Percentiles rank a stretch among this genome's conserved stretches.
Evolutionary conservation across 495 filamentous ascomycete genomes (phyloP).

Genomic region (Chaetomium cochliodes): DNA sequence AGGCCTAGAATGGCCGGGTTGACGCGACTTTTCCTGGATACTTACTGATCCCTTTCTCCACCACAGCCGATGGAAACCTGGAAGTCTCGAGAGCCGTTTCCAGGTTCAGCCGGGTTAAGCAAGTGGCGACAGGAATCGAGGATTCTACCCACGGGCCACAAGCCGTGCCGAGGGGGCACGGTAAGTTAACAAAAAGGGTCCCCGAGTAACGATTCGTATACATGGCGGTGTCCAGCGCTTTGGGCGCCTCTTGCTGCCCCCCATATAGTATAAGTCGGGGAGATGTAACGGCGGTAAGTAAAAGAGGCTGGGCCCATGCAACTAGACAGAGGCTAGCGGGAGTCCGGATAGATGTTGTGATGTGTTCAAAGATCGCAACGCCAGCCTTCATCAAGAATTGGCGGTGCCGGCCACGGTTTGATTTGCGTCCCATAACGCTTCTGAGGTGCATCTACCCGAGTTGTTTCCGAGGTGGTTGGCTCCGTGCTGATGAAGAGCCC

Average conservation of each 20-base stretch:
- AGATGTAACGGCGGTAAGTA: constrained; percentile 30
- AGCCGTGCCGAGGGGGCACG: constrained; percentile 13
- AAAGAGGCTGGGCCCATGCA: neutral
- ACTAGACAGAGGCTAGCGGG: neutral
- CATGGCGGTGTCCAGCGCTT: constrained; percentile 30
- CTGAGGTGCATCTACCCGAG: neutral
- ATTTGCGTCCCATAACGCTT: constrained; percentile 2
- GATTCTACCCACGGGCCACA: neutral
- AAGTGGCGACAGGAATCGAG: neutral
- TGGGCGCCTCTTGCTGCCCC: constrained; percentile 28
- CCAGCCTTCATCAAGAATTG: neutral
- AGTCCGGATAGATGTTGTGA: no score
- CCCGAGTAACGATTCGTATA: constrained; percentile 24
- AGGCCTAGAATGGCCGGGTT: constrained; percentile 19
- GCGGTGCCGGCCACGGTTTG: neutral
- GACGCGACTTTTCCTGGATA: constrained; percentile 6
- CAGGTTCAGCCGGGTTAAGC: neutral
- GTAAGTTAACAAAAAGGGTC: constrained; percentile 20
- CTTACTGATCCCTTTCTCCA: constrained; percentile 20
- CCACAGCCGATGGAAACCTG: constrained; percentile 11
- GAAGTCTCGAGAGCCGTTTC: neutral
- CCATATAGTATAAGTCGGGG: constrained; percentile 4
- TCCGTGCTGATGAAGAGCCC: constrained; percentile 13
- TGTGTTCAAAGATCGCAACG: no score
- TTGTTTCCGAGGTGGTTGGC: neutral